Conservation (phyloP, 805 yeast species). For the Candida odintsovae region DNA sequence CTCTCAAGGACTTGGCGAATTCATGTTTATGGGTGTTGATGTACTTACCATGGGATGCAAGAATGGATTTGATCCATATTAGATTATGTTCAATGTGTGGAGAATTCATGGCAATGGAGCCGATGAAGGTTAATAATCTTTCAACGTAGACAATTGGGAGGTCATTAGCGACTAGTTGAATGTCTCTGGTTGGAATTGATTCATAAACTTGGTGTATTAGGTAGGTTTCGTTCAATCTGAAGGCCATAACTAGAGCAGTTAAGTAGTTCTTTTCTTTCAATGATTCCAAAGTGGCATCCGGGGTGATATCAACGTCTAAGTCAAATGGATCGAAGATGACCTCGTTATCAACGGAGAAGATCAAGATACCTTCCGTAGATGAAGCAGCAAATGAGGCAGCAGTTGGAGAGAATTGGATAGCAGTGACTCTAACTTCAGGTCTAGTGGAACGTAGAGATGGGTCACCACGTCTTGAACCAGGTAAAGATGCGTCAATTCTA, state of each 20-base stretch:
- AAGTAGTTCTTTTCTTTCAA: constrained; percentile 54
- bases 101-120: constrained; percentile 57
- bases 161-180: constrained; percentile 58
- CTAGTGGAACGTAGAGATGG: constrained; percentile 67
- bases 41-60: constrained; percentile 72
- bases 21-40: constrained; percentile 57
- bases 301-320: constrained; percentile 87
- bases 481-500: constrained; percentile 65
- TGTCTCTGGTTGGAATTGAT: constrained; percentile 62
- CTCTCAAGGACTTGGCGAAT: constrained; percentile 58
- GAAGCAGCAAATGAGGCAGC: constrained; percentile 90
- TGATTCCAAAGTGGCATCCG: constrained; percentile 61
- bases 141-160: constrained; percentile 75
- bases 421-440: constrained; percentile 79
- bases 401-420: constrained; percentile 82
- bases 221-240: constrained; percentile 79
- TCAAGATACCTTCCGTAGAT: constrained; percentile 85
- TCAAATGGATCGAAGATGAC: constrained; percentile 90
- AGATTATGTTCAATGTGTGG: constrained; percentile 83
- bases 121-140: constrained; percentile 63
- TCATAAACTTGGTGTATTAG: constrained; percentile 73
- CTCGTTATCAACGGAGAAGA: constrained; percentile 73
- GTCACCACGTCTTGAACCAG: constrained; percentile 82
- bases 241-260: constrained; percentile 84
- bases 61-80: constrained; percentile 68